These are phyloP conservation scores for Byssoonygena ceratinophila DNA, from an alignment of 2,329 filamentous ascomycete genomes.

Conservation along the genomic window DNA sequence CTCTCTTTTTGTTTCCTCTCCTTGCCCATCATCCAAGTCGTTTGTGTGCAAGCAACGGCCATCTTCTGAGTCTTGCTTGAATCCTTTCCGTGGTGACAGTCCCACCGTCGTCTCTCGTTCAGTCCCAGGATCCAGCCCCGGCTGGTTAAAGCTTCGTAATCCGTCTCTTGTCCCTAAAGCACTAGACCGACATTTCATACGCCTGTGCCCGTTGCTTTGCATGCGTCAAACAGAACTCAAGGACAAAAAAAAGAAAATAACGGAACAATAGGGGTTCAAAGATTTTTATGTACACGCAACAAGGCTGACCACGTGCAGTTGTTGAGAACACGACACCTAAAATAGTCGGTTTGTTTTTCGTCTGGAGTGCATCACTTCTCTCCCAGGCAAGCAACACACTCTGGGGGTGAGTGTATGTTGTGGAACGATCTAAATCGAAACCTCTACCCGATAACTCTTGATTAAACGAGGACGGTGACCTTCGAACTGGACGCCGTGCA, in stretches of 20 bases:
- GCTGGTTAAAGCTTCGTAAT: not conserved
- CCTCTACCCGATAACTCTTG: not conserved
- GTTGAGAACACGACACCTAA: not conserved
- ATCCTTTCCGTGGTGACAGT: not conserved
- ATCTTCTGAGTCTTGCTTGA: not conserved
- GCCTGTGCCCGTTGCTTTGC: too few relatives aligned
- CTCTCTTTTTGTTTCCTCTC: not conserved
- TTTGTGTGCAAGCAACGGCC: not conserved
- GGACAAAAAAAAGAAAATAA: not conserved
- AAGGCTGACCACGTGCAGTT: conserved; percentile 4
- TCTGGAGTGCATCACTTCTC: not conserved
- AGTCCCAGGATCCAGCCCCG: not conserved
- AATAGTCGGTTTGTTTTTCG: not conserved
- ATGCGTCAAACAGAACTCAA: not conserved
- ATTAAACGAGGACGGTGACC: not conserved
- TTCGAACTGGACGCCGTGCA: not conserved
- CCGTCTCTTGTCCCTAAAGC: not conserved
- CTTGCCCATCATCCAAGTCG: too few relatives aligned
- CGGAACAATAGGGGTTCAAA: not conserved
- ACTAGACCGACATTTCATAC: not conserved
- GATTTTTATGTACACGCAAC: not conserved
- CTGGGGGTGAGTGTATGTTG: not conserved
- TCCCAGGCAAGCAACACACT: not conserved
- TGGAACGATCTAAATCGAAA: not conserved
- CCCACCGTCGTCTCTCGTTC: conserved; percentile 6